Evolutionary conservation across 2,329 filamentous ascomycete genomes (phyloP), one percentile per base, ranked within the genome.

Genomic region (Aspergillus sp.): DNA sequence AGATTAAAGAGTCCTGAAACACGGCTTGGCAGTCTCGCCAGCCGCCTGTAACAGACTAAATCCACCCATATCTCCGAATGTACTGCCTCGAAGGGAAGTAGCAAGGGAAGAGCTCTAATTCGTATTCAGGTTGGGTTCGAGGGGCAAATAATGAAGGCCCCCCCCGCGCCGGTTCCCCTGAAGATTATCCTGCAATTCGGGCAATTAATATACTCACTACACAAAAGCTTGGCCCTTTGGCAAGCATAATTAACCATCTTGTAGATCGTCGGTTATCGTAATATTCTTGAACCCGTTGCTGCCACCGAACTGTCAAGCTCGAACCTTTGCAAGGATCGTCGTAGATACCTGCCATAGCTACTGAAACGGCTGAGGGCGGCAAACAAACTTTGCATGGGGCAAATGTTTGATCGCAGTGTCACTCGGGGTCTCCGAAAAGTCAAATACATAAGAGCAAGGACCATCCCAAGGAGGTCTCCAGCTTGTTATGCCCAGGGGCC

Each of bases 21-120:
- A 51, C 22, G 24, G 20, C 56, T 54, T 54, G 56, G 56, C 56
- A 40, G 27, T 58, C 40, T 40, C 45, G 49, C 42, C 39, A 54
- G 46, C 50, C 50, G 50, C 52, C 83, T 68, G 79, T 84, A 19
- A 54, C 58, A 57, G 17, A 37, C 51, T 54, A 50, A 51, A n/a
- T 37, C 9, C 34, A n/a, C 3, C 34, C 34, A 37, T n/a, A 37
- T 37, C 34, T 15, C 34, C 34, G 34, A n/a, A 37, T 37, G 4
- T 37, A 2, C 27, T 30, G 27, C 27, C 27, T 30, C 27, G 27
- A 11, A 30, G 2, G 27, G 9, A 30, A 30, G 27, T 30, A 30
- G 27, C 9, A 9, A 30, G 9, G 27, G 9, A 9, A 30, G 8
- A 30, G 27, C 9, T 30, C 15, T 37, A 9, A 33, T 37, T 48